Base-by-base conservation (phyloP, 2,329 filamentous ascomycete species). In the Colletotrichum lentis region DNA sequence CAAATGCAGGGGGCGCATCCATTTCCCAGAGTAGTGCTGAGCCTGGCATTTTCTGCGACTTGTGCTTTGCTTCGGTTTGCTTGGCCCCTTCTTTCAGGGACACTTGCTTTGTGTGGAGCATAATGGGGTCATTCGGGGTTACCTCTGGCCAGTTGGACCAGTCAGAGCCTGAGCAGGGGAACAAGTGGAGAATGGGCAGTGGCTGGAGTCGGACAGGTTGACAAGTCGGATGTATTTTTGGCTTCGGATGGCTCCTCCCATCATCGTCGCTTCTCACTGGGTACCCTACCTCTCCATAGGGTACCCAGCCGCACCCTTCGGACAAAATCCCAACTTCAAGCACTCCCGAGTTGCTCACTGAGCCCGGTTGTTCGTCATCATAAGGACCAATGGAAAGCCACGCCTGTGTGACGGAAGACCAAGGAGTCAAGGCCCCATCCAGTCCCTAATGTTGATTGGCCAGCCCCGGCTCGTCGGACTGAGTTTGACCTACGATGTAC, bases 1-100 rank as follows among this genome's bases (percentile, higher is more conserved):
- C 66, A 62, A 69, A 69, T 69, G 66, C 66, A 69, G 66, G 66
- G 66, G 66, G 27, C 35, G 64, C 66, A 52, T 50, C 52, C 62
- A 61, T 57, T 49, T 20, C 27, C 37, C n/a, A n/a, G n/a, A n/a
- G n/a, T 35, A 52, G 56, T 46, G 44, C 35, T 37, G 50, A 49
- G 43, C 20, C n/a, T 59, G 27, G 44, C 56, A 59, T 49, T 47
- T 35, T n/a, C n/a, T 59, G 35, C 31, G 11, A 27, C 57, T 50
- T 63, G 39, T 43, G 54, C 49, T 37, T 62, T 43, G 62, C 56
- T 47, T 58, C 37, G 12, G 12, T 37, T 56, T 65, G 62, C 62
- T 68, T 68, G 66, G 66, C 62, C 66, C 44, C 66, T 49, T 69
- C 66, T 50, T 53, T 69, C 62, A 66, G 66, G 62, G 62, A 61